These are phyloP conservation scores for Podila epicladia DNA, from an alignment of 192 early-diverging fungal species.

Conservation along the genomic window DNA sequence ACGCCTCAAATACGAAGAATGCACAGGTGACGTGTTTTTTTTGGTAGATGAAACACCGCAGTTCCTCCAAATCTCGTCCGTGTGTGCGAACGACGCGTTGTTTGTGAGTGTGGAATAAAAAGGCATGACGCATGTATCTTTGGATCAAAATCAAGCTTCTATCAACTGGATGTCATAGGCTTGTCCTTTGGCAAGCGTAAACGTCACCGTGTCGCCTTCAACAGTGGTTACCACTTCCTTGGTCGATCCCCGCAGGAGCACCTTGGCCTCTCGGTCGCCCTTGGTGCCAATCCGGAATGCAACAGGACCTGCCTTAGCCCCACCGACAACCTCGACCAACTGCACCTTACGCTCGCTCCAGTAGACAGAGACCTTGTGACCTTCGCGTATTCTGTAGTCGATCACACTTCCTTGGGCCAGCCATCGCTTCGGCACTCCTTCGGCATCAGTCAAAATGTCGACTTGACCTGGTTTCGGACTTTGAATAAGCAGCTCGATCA, in stretches of 20 bases:
- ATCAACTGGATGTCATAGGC: conserved; percentile 31
- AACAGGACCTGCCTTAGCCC: conserved; percentile 1
- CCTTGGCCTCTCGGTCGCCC: conserved; percentile 4
- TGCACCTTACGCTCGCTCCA: conserved; percentile 20
- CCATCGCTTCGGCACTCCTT: conserved; percentile 30
- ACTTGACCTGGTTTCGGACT: conserved; percentile 13
- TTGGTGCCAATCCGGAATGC: conserved; percentile 20
- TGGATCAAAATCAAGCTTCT: conserved; percentile 7
- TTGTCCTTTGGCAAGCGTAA: conserved; percentile 27
- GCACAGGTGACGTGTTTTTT: too few relatives aligned
- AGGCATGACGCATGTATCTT: too few relatives aligned
- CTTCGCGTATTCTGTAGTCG: conserved; percentile 31
- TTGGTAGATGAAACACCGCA: too few relatives aligned
- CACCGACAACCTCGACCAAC: background rate
- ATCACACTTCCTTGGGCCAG: conserved; percentile 9
- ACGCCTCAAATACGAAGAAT: too few relatives aligned
- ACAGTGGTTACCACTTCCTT: background rate
- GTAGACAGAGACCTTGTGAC: conserved; percentile 9
- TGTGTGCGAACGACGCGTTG: too few relatives aligned
- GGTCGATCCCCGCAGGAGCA: conserved; percentile 4
- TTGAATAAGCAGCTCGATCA: conserved; percentile 44
- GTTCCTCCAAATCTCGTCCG: too few relatives aligned
- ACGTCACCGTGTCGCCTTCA: conserved; percentile 11
- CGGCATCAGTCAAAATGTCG: conserved; percentile 13
- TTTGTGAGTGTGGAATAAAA: too few relatives aligned